Evolutionary conservation across 116 monocot genomes (phyloP), one percentile per base, ranked within the genome.

Genomic region (Zostera marina): DNA sequence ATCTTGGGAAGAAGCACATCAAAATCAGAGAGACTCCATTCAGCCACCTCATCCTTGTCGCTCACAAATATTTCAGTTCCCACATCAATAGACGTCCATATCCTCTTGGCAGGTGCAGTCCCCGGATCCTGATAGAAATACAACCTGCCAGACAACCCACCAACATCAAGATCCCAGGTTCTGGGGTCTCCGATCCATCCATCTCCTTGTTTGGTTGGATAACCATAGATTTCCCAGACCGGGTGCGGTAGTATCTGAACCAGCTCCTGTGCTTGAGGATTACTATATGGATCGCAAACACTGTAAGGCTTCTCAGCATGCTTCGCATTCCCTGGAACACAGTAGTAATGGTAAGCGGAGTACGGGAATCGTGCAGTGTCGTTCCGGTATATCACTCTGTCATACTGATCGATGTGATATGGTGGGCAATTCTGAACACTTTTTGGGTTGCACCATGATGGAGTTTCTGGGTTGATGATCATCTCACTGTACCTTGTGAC

Each of bases 11-110:
- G 48, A 14, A 72, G 32, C 1, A 76, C 68, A 45, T 76, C 70
- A 48, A 81, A 73, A 10, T 70, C 72, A 52, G 63, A 69, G 21
- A 81, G 53, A 42, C 54, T 70, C 80, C 76, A 81, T 58, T 80
- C 80, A 43, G 80, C 80, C 12, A 53, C 44, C 20, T 76, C 72
- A 24, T 57, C 66, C 24, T 42, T 42, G 13, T 72, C 54, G 42
- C 80, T 76, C 8, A 76, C 40, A 55, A 60, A 81, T 43, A 81
- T 75, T 44, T 80, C 80, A 4, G 80, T 80, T 11, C 80, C 80
- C 9, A 64, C 68, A 68, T 75, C 80, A 58, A 80, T 54, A 5
- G 75, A 80, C 3, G 71, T 71, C 72, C 80, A 80, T 21, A 38
- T 64, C 45, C 80, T 80, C 52, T 46, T 72, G 5, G 68, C 80